Evolutionary conservation across 148 eudicot genomes (phyloP).

Genomic region (Spergularia marina): DNA sequence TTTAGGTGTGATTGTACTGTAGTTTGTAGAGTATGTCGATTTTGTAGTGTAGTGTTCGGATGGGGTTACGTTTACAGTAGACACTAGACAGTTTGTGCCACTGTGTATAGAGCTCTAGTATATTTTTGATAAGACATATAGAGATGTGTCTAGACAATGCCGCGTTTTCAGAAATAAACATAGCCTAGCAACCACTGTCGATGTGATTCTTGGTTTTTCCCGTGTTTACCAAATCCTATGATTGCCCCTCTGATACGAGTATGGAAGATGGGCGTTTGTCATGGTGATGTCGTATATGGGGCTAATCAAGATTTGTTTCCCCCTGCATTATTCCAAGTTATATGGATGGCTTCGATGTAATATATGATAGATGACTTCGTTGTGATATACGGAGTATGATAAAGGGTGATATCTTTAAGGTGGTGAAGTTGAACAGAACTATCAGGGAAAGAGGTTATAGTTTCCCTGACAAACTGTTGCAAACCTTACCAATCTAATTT

Average conservation of each 20-base stretch:
- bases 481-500: not conserved
- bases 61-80: not conserved
- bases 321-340: not conserved
- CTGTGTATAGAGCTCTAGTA: not conserved
- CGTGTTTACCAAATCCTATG: no score
- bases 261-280: not conserved
- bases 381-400: not conserved
- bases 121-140: no score
- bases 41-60: not conserved
- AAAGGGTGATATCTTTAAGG: not conserved
- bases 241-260: not conserved
- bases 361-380: not conserved
- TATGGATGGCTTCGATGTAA: not conserved
- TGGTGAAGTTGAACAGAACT: slow-evolving; percentile 4
- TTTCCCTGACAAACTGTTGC: not conserved
- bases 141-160: not conserved
- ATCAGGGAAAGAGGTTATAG: not conserved
- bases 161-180: not conserved
- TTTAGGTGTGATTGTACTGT: not conserved
- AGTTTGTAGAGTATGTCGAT: not conserved
- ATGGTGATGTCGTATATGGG: not conserved
- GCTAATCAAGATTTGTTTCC: not conserved
- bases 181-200: not conserved
- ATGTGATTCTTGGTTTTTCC: not conserved
- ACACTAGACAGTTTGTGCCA: not conserved